Evolutionary conservation across 306 rosid genomes (phyloP), one percentile per base, ranked within the genome.

Genomic region (Vicia villosa): DNA sequence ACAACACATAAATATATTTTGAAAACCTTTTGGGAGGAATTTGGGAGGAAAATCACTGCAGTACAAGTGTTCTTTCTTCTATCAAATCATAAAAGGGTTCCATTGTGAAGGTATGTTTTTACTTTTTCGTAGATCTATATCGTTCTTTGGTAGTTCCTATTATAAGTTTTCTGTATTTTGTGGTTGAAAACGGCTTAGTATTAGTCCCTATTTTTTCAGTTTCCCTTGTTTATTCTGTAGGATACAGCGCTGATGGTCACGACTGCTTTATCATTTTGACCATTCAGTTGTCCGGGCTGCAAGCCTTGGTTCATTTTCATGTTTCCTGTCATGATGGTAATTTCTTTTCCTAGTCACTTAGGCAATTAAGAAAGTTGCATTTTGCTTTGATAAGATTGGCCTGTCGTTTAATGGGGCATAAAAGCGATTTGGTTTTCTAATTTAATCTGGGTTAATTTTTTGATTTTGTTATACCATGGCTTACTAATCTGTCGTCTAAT

Each of bases 201-300:
- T 89, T 83, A 85, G 89, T 79, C 83, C 61, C 60, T 36, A 6
- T 63, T 60, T 34, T 16, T 46, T 60, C 66, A 60, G 89, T 86
- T 87, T 88, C 89, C 83, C 84, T 94, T 88, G 86, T 90, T 94
- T 84, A 90, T 88, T 85, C 94, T 90, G 97, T 92, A 89, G 92
- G 98, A 83, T 84, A 81, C 92, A 85, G 88, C 86, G 88, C 88
- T 84, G 96, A 91, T 59, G 96, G 81, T 82, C 93, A 78, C 85
- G 70, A 79, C 85, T 86, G 89, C 85, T 85, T 89, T 87, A 74
- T 71, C 37, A 77, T n/a, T 85, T 58, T 78, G 63, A 78, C 64
- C 83, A 77, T 72, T 56, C 75, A 72, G 74, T 75, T 71, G 74
- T 72, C 62, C 49, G 66, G 47, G 77, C 73, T 68, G 73, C 84